Percentiles rank a stretch among this genome's conserved stretches.
Evolutionary conservation across 345 rosid genomes (phyloP).

Genomic region (Eutrema heterophyllum): DNA sequence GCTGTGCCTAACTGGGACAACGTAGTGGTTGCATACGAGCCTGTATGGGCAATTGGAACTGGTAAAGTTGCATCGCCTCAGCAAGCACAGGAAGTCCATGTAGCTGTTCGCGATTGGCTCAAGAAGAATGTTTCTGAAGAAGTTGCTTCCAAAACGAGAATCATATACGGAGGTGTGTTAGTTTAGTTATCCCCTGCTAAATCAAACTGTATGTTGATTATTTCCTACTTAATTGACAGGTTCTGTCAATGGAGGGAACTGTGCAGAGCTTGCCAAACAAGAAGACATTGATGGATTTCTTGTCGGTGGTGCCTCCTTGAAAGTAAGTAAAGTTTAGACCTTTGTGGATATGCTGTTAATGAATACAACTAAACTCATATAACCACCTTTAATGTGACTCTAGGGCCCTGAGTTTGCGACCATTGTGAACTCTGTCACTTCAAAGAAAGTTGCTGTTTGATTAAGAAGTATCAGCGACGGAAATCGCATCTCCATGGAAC

Average conservation of each 20-base stretch:
- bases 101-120: constrained; percentile 90
- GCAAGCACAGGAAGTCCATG: constrained; percentile 98
- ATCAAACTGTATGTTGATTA: background rate
- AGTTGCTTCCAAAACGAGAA: constrained; percentile 87
- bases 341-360: constrained; percentile 7
- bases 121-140: constrained; percentile 79
- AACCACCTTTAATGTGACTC: background rate
- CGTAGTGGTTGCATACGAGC: constrained; percentile 91
- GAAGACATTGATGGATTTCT: constrained; percentile 99
- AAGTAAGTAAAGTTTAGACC: constrained; percentile 43
- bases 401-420: constrained; percentile 97
- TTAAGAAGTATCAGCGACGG: background rate
- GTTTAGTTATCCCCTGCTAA: background rate
- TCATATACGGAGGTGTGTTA: constrained; percentile 86
- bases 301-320: constrained; percentile 97
- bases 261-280: constrained; percentile 87
- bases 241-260: constrained; percentile 92
- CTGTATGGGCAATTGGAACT: constrained; percentile 99
- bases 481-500: constrained; percentile 21
- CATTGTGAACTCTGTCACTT: constrained; percentile 82
- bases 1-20: constrained; percentile 88
- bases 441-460: constrained; percentile 89
- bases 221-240: constrained; percentile 38
- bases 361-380: background rate
- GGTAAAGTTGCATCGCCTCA: constrained; percentile 93